Conservation (phyloP, 306 rosid genomes). For the Ormosia semicastrata region DNA sequence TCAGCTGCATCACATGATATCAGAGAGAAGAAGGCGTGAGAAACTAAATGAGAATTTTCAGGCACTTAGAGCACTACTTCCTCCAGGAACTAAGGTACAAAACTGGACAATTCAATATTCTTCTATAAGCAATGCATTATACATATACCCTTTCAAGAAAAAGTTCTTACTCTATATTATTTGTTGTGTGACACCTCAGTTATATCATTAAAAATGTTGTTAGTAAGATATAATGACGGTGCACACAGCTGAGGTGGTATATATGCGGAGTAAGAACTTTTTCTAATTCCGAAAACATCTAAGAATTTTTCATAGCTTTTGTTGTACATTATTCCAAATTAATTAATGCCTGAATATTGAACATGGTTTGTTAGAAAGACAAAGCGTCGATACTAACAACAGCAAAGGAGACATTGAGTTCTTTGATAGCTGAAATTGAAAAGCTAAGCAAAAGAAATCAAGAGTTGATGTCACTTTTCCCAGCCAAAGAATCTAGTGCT, state of each 20-base stretch:
- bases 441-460: constrained; percentile 55
- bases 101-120: background rate
- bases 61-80: constrained; percentile 68
- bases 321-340: background rate
- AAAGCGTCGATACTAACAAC: constrained; percentile 71
- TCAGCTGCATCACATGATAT: constrained; percentile 76
- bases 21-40: constrained; percentile 84
- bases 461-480: constrained; percentile 38
- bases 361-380: constrained; percentile 60
- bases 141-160: background rate
- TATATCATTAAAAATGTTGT: too few relatives aligned
- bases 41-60: constrained; percentile 80
- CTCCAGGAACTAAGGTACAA: constrained; percentile 79
- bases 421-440: constrained; percentile 51
- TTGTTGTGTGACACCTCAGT: too few relatives aligned
- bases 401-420: constrained; percentile 63
- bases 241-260: too few relatives aligned
- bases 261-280: too few relatives aligned
- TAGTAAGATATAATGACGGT: too few relatives aligned
- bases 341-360: background rate
- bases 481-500: constrained; percentile 19
- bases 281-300: too few relatives aligned
- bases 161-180: too few relatives aligned
- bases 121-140: background rate
- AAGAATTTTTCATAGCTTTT: too few relatives aligned